Evolutionary conservation across 352 stramenopile species (phyloP).

Genomic region (Phytopythium helicoides): DNA sequence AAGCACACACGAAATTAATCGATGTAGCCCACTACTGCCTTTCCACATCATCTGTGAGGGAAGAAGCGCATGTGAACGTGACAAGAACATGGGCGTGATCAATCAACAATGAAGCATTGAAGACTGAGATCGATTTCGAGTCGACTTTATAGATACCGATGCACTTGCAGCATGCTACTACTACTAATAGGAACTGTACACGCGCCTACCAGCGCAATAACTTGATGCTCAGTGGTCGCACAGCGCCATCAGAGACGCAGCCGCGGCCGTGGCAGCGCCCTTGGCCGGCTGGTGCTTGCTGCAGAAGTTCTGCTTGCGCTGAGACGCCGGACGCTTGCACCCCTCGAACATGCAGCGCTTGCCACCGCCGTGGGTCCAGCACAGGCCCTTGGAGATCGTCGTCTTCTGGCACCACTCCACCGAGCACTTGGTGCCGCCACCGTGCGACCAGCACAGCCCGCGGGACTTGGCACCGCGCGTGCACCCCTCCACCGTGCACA

Average conservation of each 20-base stretch:
- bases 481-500: conserved; percentile 63
- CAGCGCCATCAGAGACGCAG: neutral
- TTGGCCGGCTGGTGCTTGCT: conserved; percentile 11
- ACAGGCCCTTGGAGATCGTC: conserved; percentile 16
- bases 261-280: neutral
- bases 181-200: no score
- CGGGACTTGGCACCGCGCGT: conserved; percentile 75
- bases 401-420: conserved; percentile 29
- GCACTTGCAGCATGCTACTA: no score
- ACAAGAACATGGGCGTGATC: no score
- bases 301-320: conserved; percentile 9
- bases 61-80: no score
- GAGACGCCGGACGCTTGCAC: conserved; percentile 6
- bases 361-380: conserved; percentile 8
- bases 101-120: no score
- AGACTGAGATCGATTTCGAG: no score
- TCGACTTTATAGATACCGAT: no score
- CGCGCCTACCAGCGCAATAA: neutral
- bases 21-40: no score
- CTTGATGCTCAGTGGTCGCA: neutral
- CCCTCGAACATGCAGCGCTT: conserved; percentile 39
- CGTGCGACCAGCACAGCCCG: conserved; percentile 79
- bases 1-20: no score
- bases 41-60: no score
- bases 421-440: conserved; percentile 36